These are phyloP conservation scores for Alternaria consortialis DNA, from an alignment of 2,329 filamentous ascomycete genomes.

Conservation along the genomic window DNA sequence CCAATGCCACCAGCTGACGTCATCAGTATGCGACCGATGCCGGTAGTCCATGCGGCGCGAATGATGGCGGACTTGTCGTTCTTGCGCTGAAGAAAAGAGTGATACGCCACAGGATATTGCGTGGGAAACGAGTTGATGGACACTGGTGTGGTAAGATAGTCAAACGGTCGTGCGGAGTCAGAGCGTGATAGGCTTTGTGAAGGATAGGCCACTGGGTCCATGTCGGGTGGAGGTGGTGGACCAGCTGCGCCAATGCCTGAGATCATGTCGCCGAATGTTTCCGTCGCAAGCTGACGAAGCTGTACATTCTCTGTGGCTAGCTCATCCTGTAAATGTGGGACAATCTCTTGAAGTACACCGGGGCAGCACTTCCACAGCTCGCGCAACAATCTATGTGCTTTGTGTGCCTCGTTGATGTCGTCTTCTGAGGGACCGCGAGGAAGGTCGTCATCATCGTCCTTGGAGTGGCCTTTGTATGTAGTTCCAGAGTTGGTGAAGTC, in stretches of 20 bases:
- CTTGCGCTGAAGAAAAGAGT: constrained; percentile 82
- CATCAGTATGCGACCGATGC: constrained; percentile 84
- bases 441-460: constrained; percentile 55
- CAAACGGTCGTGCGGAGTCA: constrained; percentile 51
- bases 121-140: constrained; percentile 91
- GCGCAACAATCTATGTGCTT: constrained; percentile 87
- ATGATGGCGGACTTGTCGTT: constrained; percentile 88
- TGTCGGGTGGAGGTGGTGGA: constrained; percentile 73
- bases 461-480: constrained; percentile 35
- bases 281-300: constrained; percentile 85
- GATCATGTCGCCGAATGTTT: constrained; percentile 94
- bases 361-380: constrained; percentile 95
- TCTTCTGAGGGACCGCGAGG: constrained; percentile 75
- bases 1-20: constrained; percentile 92
- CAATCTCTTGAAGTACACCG: constrained; percentile 86
- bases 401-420: constrained; percentile 85
- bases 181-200: constrained; percentile 65
- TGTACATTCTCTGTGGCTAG: constrained; percentile 88
- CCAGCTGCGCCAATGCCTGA: constrained; percentile 92
- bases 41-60: constrained; percentile 84
- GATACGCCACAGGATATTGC: constrained; percentile 79
- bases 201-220: constrained; percentile 89
- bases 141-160: constrained; percentile 79
- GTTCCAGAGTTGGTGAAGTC: constrained; percentile 68
- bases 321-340: constrained; percentile 92